A percentile compares a stretch with the other conserved stretches of the same genome.
These are phyloP conservation scores for Tolypocladium tundrense DNA, from an alignment of 2,329 filamentous ascomycete species.

Conservation along the genomic window DNA sequence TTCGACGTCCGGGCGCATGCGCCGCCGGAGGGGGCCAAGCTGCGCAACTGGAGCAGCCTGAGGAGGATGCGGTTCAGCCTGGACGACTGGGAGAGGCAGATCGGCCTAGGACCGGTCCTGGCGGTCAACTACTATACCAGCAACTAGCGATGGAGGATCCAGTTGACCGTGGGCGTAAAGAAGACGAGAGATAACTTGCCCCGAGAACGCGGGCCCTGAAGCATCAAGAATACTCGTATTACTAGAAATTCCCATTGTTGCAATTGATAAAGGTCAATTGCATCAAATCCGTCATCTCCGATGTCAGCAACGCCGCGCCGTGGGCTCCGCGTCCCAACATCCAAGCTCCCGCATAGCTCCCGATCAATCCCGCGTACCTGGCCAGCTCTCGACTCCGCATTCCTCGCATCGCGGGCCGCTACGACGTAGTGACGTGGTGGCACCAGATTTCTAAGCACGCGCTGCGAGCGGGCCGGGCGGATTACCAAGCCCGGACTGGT, in stretches of 20 bases:
- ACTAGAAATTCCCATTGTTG: too few species aligned
- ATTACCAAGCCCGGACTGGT: neutral
- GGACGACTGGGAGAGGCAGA: constrained; percentile 34
- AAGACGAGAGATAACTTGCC: too few species aligned
- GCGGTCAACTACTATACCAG: constrained; percentile 9
- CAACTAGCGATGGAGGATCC: constrained; percentile 4
- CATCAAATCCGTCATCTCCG: too few species aligned
- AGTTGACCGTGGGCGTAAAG: neutral
- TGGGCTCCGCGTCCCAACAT: too few species aligned
- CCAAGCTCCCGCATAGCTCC: neutral
- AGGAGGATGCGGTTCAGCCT: constrained; percentile 31
- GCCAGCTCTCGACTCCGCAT: neutral
- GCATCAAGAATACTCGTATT: too few species aligned
- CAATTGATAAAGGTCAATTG: too few species aligned
- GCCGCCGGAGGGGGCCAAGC: constrained; percentile 21
- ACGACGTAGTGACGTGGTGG: neutral
- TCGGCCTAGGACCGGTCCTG: constrained; percentile 25
- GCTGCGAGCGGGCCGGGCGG: neutral
- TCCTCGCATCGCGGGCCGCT: neutral
- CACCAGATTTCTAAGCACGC: neutral
- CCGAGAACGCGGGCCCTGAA: too few species aligned
- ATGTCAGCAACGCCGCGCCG: too few species aligned
- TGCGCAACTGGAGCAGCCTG: constrained; percentile 15
- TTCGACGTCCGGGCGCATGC: constrained; percentile 15
- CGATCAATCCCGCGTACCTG: neutral